Evolutionary conservation across 2,329 filamentous ascomycete genomes (phyloP).

Genomic region (Paecilomyces sp.): DNA sequence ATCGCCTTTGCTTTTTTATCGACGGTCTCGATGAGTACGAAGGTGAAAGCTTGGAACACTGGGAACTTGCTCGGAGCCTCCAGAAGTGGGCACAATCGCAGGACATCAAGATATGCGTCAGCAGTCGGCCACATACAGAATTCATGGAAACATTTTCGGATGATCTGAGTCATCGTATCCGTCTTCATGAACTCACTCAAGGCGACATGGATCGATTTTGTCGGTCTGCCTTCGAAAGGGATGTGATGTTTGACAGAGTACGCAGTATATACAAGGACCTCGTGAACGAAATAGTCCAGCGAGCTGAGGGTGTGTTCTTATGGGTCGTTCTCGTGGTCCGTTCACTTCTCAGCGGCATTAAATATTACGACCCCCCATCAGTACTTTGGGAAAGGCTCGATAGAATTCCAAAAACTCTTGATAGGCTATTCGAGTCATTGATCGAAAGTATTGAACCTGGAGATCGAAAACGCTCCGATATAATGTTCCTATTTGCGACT

Average conservation of each 20-base stretch:
- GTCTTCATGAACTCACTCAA: conserved; percentile 4
- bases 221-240: conserved; percentile 3
- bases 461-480: conserved; percentile 4
- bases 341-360: conserved; percentile 11
- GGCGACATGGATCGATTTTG: conserved; percentile 4
- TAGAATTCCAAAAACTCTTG: conserved; percentile 9
- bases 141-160: conserved; percentile 5
- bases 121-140: conserved; percentile 4
- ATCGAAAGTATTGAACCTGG: conserved; percentile 7
- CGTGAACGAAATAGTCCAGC: background rate
- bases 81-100: conserved; percentile 1
- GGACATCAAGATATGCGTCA: conserved; percentile 7
- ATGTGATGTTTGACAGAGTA: conserved; percentile 3
- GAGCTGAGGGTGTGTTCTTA: conserved; percentile 16
- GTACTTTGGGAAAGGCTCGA: conserved; percentile 10
- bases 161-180: background rate
- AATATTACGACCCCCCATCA: conserved; percentile 4
- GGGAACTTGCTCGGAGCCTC: conserved; percentile 2
- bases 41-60: conserved; percentile 8
- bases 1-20: conserved; percentile 12
- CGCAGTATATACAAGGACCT: conserved; percentile 1
- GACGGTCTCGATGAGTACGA: conserved; percentile 15
- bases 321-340: conserved; percentile 16
- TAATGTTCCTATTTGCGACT: conserved; percentile 5
- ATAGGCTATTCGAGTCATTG: conserved; percentile 14